Evolutionary conservation across 2,329 filamentous ascomycete genomes (phyloP), one percentile per base, ranked within the genome.

Genomic region (Pochonia chlamydosporia): DNA sequence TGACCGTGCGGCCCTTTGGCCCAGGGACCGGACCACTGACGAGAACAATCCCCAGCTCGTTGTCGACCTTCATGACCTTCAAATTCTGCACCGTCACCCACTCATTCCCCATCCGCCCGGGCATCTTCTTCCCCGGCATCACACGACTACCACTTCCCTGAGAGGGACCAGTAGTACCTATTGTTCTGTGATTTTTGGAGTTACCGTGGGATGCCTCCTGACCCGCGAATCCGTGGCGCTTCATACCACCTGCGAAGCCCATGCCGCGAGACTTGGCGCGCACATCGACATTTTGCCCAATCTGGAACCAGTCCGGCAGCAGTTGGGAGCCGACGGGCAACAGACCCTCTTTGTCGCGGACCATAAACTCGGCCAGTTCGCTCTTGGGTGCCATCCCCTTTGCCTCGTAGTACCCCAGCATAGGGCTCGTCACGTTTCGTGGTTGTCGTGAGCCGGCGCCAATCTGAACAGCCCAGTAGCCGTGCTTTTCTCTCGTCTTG

Each of bases 171-270:
- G 85, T 79, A 28, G 89, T 92, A 75, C 93, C 93, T 72, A 96
- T 88, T 24, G 87, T 87, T 62, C 93, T 81, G 76, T 99, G 93
- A 62, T 89, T 90, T 72, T 90, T 83, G 63, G 91, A 96, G 71
- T 95, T 92, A 78, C 93, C 93, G 79, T 99, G 93, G 58, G 85
- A 91, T 48, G 89, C 88, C 57, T 84, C 86, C 73, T 99, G 93
- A 59, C 93, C 93, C 25, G 74, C 67, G 69, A 93, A 97, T 28
- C 90, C 90, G 72, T 92, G 88, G 57, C 88, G 79, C 82, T 99
- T 99, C 93, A 99, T 99, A 56, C 89, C 93, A 78, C 93, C 93
- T 9, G 87, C 89, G 65, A 96, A 99, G 7, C 93, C 93, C 80
- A 89, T 92, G 45, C 93, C 93, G 63, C 88, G 81, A 57, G 82